Base-by-base conservation (phyloP, 495 filamentous ascomycete genomes). In the Xylaria scruposa region DNA sequence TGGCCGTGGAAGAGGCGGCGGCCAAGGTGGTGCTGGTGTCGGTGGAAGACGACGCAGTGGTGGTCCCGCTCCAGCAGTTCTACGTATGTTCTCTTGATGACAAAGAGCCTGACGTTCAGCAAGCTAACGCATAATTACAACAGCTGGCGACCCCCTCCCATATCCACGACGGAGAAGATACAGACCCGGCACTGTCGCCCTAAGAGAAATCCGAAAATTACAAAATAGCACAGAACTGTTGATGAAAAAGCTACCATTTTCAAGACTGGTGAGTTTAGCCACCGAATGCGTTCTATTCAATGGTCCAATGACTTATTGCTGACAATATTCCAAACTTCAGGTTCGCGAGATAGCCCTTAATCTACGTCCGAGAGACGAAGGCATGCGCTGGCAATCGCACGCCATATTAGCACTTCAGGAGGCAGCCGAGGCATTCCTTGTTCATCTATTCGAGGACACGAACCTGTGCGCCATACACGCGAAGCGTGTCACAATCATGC, bases 401-500 rank as follows among this genome's bases (percentile, higher is more conserved):
- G 95, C 95, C 4, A 93, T 98, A 70, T 86, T 89, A 71, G 95
- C 95, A 4, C 85, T 98, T 8, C 95, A 98, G 75, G 95, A 98
- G 84, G 92, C 95, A 3, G 87, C 93, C 2, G 95, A 98, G 77
- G 95, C 95, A 0, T 98, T 95, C 81, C 85, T 98, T 21, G 92
- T 98, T 19, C 94, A 97, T 82, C 81, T 98, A 0, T 98, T 98
- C 81, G 94, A 97, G 80, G 95, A 98, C 79, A 92, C 94, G 26
- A 97, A 98, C 82, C 87, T 98, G 36, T 96, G 95, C 82, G 95
- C 95, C 21, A 92, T 98, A 38, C 95, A 98, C 79, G 95, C 95
- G 53, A 98, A 97, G 84, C 87, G 95, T 38, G 95, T 98, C 8
- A 98, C 95, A 1, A 97, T 98, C 74, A 97, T 97, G 94, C 94